phyloP scores from a whole-genome alignment of 306 rosid species.

The Sesbania bispinosa region DNA sequence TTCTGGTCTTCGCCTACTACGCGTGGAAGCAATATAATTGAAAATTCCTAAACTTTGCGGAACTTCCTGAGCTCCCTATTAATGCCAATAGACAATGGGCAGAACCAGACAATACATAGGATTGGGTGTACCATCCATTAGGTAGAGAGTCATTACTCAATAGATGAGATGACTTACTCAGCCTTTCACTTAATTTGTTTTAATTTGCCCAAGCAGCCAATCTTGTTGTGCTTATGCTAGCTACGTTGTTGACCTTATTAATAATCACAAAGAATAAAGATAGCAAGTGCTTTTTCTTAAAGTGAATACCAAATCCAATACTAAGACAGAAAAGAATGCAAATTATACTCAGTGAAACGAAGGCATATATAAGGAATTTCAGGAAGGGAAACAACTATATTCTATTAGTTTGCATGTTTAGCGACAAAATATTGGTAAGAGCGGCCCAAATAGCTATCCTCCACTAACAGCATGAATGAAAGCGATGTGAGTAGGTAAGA shows the following conservation, averaged over 20 bases:
- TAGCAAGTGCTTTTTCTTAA: constrained; percentile 6
- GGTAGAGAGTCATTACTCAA: constrained; percentile 21
- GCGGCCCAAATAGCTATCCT: constrained; percentile 6
- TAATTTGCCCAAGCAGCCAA: constrained; percentile 10
- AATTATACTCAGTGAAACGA: constrained; percentile 22
- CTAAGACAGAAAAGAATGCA: constrained; percentile 11
- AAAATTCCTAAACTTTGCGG: not conserved
- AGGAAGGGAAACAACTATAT: not conserved
- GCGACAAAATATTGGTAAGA: constrained; percentile 22
- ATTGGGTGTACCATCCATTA: constrained; percentile 43
- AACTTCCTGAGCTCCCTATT: not conserved
- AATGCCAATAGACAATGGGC: not conserved
- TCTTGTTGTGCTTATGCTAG: constrained; percentile 17
- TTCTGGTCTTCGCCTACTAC: not conserved
- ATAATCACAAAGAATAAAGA: not conserved
- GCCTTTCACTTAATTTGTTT: not conserved
- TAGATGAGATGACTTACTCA: not conserved
- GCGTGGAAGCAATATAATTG: not conserved
- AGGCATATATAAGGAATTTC: constrained; percentile 13
- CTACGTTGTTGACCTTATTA: constrained; percentile 25
- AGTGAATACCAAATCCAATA: constrained; percentile 31
- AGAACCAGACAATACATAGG: constrained; percentile 12
- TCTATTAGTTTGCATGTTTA: not conserved
- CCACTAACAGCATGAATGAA: constrained; percentile 28
- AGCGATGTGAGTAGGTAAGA: constrained; percentile 25